These are phyloP conservation scores for Opeltia flavorubescens DNA, from an alignment of 495 filamentous ascomycete genomes.

Conservation along the genomic window DNA sequence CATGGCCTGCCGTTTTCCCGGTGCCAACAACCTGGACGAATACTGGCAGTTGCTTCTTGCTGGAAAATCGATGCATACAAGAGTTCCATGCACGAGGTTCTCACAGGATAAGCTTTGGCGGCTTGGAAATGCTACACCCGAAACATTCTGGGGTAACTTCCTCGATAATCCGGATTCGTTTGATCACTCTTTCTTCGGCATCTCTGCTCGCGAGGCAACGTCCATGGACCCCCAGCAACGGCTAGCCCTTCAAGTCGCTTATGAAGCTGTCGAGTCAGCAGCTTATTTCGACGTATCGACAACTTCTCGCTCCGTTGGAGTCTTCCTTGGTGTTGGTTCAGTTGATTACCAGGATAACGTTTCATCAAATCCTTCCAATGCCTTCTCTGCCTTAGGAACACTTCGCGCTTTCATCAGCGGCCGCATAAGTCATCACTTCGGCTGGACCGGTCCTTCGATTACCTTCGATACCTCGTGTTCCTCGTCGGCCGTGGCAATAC, in stretches of 20 bases:
- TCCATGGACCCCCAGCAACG: constrained; percentile 21
- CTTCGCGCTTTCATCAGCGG: constrained; percentile 4
- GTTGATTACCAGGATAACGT: background rate
- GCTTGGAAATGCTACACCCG: constrained; percentile 9
- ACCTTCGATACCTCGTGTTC: constrained; percentile 61
- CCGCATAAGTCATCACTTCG: constrained; percentile 55
- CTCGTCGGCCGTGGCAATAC: constrained; percentile 24
- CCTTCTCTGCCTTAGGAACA: constrained; percentile 1
- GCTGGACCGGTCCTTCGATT: constrained; percentile 70
- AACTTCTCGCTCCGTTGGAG: background rate
- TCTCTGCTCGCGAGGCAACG: constrained; percentile 25
- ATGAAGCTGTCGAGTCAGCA: constrained; percentile 31
- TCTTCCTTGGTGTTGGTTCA: background rate
- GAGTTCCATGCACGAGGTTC: constrained; percentile 15
- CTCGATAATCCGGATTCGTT: constrained; percentile 29
- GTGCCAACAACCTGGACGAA: constrained; percentile 15
- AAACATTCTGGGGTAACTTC: constrained; percentile 30
- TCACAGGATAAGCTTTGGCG: constrained; percentile 6
- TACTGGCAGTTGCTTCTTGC: constrained; percentile 20
- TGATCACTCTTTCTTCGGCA: constrained; percentile 41
- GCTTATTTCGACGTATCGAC: constrained; percentile 2
- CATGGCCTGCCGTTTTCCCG: constrained; percentile 22
- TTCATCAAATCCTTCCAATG: background rate
- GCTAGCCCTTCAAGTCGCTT: constrained; percentile 32
- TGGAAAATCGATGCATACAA: constrained; percentile 15